Evolutionary conservation across 2,329 filamentous ascomycete species (phyloP), one percentile per base, ranked within the genome.

Genomic region (Fusarium coffeatum): DNA sequence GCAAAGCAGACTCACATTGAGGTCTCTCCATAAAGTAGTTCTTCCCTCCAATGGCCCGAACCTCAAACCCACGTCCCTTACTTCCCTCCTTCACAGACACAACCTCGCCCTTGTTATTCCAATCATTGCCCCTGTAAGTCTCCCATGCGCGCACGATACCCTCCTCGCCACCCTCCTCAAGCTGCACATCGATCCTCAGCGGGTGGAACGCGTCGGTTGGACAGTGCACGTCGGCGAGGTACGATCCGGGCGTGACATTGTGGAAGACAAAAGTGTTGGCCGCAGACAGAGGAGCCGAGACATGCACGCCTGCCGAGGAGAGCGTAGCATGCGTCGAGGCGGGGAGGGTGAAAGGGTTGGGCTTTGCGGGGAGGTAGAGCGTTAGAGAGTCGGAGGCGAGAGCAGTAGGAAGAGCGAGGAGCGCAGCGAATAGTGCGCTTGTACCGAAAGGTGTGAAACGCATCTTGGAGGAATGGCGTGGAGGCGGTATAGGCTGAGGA

Each of bases 71-170:
- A 47, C 72, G 72, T n/a, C 75, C 76, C 9, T 65, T 74, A n/a
- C 63, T 78, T 3, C 77, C 80, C 32, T 81, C 80, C 23, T 79
- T 82, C 53, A 85, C 78, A 6, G 68, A 70, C 32, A 86, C 82
- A 47, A 78, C 84, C 81, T 92, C 91, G 18, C 94, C 95, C 76
- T 89, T 92, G 78, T 97, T 97, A 20, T 85, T 89, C 94, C 95
- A 98, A 73, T 96, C 92, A 75, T 97, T 95, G 1, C 93, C 94
- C 49, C 93, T 86, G 78, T 90, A 97, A 27, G 93, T 97, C 83
- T 95, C 92, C 91, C 92, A 96, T 28, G 90, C 90, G 43, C 85
- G 82, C 5, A 93, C 84, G 72, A 81, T 78, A 23, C 80, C 77
- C 40, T 81, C 79, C 54, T 69, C 63, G 7, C 51, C 62, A 22